phyloP scores from a whole-genome alignment of 768 basidiomycete species.

The Arthromyces matolae region DNA sequence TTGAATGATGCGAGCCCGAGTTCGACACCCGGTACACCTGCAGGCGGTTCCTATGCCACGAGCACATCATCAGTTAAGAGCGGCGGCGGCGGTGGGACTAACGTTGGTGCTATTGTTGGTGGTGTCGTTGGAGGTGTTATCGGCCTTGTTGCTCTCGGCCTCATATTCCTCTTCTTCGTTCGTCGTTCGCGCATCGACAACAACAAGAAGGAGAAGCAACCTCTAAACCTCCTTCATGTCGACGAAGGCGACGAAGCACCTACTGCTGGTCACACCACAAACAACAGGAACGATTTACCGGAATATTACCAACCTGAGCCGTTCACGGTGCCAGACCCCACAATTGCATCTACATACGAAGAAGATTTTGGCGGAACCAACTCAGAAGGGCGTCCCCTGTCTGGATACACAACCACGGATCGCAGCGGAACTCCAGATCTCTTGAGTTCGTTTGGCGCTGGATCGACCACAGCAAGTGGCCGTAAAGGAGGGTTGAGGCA shows the following conservation, averaged over 20 bases:
- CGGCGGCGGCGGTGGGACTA: constrained; percentile 31
- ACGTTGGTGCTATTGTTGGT: constrained; percentile 27
- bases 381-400: constrained; percentile 31
- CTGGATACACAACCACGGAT: constrained; percentile 37
- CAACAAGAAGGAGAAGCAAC: constrained; percentile 47
- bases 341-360: constrained; percentile 29
- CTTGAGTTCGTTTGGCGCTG: constrained; percentile 19
- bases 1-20: constrained; percentile 61
- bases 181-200: constrained; percentile 25
- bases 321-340: constrained; percentile 66
- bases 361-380: constrained; percentile 21
- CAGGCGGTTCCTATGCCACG: constrained; percentile 70
- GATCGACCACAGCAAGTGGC: constrained; percentile 24
- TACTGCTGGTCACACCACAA: constrained; percentile 5
- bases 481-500: constrained; percentile 48
- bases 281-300: constrained; percentile 47
- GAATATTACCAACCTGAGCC: constrained; percentile 76
- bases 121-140: constrained; percentile 25
- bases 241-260: constrained; percentile 52
- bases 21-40: constrained; percentile 73
- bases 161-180: constrained; percentile 21
- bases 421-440: constrained; percentile 48
- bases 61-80: constrained; percentile 32
- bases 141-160: constrained; percentile 15
- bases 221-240: constrained; percentile 63